Percentiles rank a stretch among this genome's conserved stretches.
These are phyloP conservation scores for Saprolegnia diclina DNA, from an alignment of 352 stramenopile species.

Conservation along the genomic window DNA sequence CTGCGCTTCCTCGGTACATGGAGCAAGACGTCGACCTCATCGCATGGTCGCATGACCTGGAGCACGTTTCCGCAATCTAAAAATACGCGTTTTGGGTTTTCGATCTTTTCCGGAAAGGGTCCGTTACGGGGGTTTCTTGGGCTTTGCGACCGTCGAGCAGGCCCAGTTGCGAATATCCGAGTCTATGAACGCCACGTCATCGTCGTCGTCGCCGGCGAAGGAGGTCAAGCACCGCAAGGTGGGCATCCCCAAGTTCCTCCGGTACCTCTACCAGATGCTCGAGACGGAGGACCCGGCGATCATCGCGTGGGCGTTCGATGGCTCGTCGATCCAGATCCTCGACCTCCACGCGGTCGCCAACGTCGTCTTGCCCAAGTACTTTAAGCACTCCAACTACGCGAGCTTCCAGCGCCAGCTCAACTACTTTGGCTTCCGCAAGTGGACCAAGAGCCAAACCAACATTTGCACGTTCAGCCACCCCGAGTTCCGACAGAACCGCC, in stretches of 20 bases:
- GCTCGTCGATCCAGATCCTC: conserved; percentile 64
- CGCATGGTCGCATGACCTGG: too few relatives aligned
- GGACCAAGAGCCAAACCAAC: conserved; percentile 66
- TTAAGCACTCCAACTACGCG: conserved; percentile 90
- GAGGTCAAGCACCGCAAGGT: conserved; percentile 25
- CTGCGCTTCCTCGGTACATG: too few relatives aligned
- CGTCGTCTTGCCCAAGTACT: conserved; percentile 83
- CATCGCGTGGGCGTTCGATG: conserved; percentile 62
- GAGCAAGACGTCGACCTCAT: too few relatives aligned
- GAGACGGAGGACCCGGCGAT: conserved; percentile 61
- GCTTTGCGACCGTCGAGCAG: neutral
- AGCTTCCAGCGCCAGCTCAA: conserved; percentile 90
- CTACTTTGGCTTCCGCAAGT: conserved; percentile 90
- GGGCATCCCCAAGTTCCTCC: conserved; percentile 73
- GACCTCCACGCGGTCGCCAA: conserved; percentile 51
- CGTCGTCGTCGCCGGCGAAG: neutral
- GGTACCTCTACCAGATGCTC: conserved; percentile 73
- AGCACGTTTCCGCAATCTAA: neutral
- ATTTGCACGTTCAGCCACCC: conserved; percentile 77
- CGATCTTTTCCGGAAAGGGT: neutral
- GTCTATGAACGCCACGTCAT: neutral
- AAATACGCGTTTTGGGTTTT: neutral
- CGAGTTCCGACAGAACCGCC: conserved; percentile 32
- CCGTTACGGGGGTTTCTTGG: neutral
- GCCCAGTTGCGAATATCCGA: neutral